These are phyloP conservation scores for Aegilops speltoides DNA, from an alignment of 176 grass and related monocot genomes.

Conservation along the genomic window DNA sequence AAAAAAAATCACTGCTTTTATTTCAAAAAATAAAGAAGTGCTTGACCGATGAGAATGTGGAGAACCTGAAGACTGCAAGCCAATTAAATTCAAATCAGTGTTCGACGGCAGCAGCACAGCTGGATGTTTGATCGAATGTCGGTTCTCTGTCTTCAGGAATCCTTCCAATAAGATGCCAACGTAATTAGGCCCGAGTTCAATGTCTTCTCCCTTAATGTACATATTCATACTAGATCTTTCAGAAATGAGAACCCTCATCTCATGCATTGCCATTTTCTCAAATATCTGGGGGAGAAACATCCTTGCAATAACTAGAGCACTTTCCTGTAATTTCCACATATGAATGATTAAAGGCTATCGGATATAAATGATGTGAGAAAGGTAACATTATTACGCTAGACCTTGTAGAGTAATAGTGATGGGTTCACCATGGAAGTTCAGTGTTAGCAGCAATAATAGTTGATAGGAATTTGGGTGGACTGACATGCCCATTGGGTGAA, in stretches of 20 bases:
- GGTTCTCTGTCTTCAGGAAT: slow-evolving; percentile 55
- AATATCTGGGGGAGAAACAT: slow-evolving; percentile 79
- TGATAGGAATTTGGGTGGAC: too few relatives aligned
- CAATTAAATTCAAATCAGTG: slow-evolving; percentile 46
- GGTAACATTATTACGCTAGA: neutral
- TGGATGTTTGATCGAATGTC: slow-evolving; percentile 54
- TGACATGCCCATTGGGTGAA: too few relatives aligned
- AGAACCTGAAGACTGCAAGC: slow-evolving; percentile 75
- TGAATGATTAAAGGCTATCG: neutral
- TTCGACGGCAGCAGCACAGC: slow-evolving; percentile 48
- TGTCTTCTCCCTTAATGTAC: slow-evolving; percentile 74
- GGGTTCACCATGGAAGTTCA: neutral
- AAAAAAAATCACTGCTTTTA: neutral
- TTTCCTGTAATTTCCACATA: slow-evolving; percentile 58
- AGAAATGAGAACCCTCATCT: slow-evolving; percentile 69
- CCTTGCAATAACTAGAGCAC: slow-evolving; percentile 60
- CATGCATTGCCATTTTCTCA: slow-evolving; percentile 85
- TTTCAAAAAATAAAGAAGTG: neutral
- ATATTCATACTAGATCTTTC: slow-evolving; percentile 70
- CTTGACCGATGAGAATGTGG: neutral
- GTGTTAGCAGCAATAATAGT: too few relatives aligned
- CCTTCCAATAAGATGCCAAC: slow-evolving; percentile 84
- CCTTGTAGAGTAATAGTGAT: neutral
- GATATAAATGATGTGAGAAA: neutral
- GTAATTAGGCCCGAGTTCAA: slow-evolving; percentile 55